Conservation (phyloP, 2,329 filamentous ascomycete species). For the Chlorencoelia australis region DNA sequence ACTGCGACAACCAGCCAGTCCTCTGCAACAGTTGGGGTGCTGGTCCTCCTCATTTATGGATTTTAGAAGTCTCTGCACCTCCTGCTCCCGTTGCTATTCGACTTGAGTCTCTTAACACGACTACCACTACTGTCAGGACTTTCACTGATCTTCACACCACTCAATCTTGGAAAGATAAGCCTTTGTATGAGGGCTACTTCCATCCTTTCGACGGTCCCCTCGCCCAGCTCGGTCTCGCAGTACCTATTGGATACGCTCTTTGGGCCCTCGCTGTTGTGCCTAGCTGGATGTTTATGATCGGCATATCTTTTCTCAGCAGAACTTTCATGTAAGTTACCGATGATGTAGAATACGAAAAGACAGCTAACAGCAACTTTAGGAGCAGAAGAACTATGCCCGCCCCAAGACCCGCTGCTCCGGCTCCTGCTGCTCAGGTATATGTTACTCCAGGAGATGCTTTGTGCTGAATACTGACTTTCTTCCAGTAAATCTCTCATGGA, state of each 20-base stretch:
- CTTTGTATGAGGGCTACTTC: conserved; percentile 54
- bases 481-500: too few relatives aligned
- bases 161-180: conserved; percentile 38
- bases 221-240: conserved; percentile 48
- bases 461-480: too few relatives aligned
- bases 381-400: conserved; percentile 8
- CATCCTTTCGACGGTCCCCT: conserved; percentile 66
- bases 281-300: conserved; percentile 71
- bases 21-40: conserved; percentile 68
- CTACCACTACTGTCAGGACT: conserved; percentile 53
- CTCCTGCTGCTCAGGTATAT: conserved; percentile 16
- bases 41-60: conserved; percentile 53
- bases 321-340: conserved; percentile 68
- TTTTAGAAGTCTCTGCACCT: conserved; percentile 56
- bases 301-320: conserved; percentile 63
- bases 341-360: too few relatives aligned
- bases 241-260: conserved; percentile 57
- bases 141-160: conserved; percentile 49
- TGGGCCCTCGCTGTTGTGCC: conserved; percentile 58
- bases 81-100: conserved; percentile 55
- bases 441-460: conserved; percentile 19
- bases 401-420: conserved; percentile 13
- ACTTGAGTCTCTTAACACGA: conserved; percentile 58
- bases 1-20: conserved; percentile 66
- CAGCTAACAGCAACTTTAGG: conserved; percentile 9